Base-by-base conservation (phyloP, 495 filamentous ascomycete species). In the Podospora pseudoanserina region DNA sequence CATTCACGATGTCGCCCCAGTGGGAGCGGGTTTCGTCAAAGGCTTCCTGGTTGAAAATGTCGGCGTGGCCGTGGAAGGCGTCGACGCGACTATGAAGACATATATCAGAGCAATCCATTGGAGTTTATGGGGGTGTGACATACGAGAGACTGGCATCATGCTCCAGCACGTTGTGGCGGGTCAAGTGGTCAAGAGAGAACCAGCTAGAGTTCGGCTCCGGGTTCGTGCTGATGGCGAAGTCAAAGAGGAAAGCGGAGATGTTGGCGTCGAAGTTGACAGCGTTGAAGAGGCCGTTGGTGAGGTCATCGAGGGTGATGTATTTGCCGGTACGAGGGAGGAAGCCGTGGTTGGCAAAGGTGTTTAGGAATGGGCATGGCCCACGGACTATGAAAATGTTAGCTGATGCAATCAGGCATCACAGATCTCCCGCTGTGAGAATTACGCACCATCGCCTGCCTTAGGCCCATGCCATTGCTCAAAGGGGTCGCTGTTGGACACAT, bases 101-200 rank as follows among this genome's bases (percentile, higher is more conserved):
- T 11, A 11, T 5, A 39, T 39, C 34, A 39, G 34, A 39, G 34
- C 2, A 39, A 5, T 1, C 11, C 11, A 39, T 39, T 39, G 34
- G 6, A 39, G 34, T 39, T 39, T n/a, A 56, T 16, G n/a, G 39
- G n/a, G 18, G 23, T 19, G 55, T 2, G 4, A 75, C 72, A 39
- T 63, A 84, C 83, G 82, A 84, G 34, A 86, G 67, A 65, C 82
- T 85, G 5, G 74, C 83, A 71, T 86, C 84, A 60, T 86, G 83
- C 65, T 86, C 84, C 2, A 86, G 72, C 44, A 85, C 68, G 59
- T 85, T 80, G 60, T 73, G 71, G 23, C 26, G 55, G 66, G 79
- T 72, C 19, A 86, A 80, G 23, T 83, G 70, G 69, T 84, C 73
- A 30, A 87, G 76, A 6, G 79, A 76, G 71, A 86, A 85, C 13